Conservation (phyloP, 1,284 basidiomycete species). For the Naganishia cerealis region DNA sequence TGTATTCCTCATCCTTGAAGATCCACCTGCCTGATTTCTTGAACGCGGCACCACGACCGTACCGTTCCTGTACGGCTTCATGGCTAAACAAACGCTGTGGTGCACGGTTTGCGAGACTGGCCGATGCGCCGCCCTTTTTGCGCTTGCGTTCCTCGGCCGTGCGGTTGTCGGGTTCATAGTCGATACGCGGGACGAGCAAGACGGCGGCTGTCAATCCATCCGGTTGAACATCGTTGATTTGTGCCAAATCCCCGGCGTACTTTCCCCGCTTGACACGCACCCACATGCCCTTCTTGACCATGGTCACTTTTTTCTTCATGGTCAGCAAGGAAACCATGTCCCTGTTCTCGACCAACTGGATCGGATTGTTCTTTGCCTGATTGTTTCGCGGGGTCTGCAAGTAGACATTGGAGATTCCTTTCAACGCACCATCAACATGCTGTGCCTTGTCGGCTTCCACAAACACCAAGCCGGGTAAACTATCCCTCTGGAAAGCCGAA, state of each 20-base stretch:
- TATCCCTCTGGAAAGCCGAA: constrained; percentile 93
- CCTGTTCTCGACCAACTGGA: constrained; percentile 33
- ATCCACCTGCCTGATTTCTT: constrained; percentile 71
- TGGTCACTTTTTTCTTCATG: constrained; percentile 90
- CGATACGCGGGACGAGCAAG: constrained; percentile 94
- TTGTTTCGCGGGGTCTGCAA: constrained; percentile 44
- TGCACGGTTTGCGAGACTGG: constrained; percentile 66
- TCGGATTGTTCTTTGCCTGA: constrained; percentile 32
- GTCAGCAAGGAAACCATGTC: constrained; percentile 97
- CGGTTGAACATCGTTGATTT: constrained; percentile 88
- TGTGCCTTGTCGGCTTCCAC: constrained; percentile 87
- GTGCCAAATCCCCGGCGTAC: constrained; percentile 91
- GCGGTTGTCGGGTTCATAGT: constrained; percentile 76
- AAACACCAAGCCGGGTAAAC: constrained; percentile 91
- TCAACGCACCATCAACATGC: constrained; percentile 79
- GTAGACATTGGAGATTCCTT: constrained; percentile 90
- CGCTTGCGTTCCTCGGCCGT: constrained; percentile 45
- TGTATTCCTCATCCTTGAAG: constrained; percentile 91
- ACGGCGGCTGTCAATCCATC: constrained; percentile 92
- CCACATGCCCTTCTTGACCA: constrained; percentile 85
- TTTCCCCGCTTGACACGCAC: constrained; percentile 91
- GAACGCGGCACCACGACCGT: constrained; percentile 72
- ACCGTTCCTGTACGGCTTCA: constrained; percentile 86
- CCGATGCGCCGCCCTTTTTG: constrained; percentile 41
- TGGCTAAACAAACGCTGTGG: constrained; percentile 91